Evolutionary conservation across 139 green algal genomes (phyloP), one percentile per base, ranked within the genome.

Genomic region (Chlorella sp.): DNA sequence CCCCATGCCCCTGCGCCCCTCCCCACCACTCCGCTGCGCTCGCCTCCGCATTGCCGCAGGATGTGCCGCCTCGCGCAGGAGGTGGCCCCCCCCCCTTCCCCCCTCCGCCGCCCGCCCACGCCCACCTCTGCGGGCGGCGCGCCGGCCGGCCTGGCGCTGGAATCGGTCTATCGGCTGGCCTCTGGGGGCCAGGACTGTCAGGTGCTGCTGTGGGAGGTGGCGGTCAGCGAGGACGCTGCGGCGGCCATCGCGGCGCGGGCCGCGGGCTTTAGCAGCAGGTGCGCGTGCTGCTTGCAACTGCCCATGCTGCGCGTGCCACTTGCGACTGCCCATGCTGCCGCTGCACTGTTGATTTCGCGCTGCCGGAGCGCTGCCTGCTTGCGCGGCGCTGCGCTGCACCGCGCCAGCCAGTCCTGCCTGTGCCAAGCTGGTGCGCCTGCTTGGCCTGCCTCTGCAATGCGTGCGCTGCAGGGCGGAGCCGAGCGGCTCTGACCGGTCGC

Each of bases 141-240:
- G 9, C 29, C 56, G 15, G 12, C 45, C 23, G 66, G 42, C 27
- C 17, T 38, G 25, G 41, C 38, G 25, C n/a, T 33, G 0, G 75
- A 77, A 11, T 61, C 33, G 5, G 66, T 82, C 2, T 97, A 97
- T 77, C 85, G 91, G 19, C 73, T 98, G 15, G 92, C 77, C 25
- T 91, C 83, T 1, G 89, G 91, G 29, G 93, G 89, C 1, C 93
- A 97, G 81, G 94, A 98, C 83, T 87, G 86, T 40, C 79, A 84
- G 53, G 68, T 97, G 72, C 85, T 89, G 61, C 79, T 98, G 48
- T 98, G 93, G 94, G 94, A 98, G 66, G 45, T 98, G 29, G 82
- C 77, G 8, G 66, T 92, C 21, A 71, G 84, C 29, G 84, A 88
- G 27, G 84, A 90, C 42, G 17, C 58, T 58, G 63, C 74, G 71